These are phyloP conservation scores for Xylaria sp. DNA, from an alignment of 2,329 filamentous ascomycete species.

Conservation along the genomic window DNA sequence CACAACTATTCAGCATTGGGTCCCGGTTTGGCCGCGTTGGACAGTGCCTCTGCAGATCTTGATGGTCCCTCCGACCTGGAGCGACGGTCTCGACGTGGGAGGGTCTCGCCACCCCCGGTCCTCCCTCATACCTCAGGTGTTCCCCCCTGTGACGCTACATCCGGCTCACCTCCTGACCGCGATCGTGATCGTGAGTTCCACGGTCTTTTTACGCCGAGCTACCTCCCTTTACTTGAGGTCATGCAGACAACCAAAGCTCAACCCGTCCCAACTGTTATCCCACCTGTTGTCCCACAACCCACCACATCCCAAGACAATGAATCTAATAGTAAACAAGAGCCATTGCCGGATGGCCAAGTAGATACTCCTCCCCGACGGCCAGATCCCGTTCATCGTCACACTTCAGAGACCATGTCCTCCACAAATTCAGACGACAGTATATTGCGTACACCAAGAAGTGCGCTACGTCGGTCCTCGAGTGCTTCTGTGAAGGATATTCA, in stretches of 20 bases:
- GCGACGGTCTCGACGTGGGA: conserved; percentile 43
- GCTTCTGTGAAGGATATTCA: conserved; percentile 58
- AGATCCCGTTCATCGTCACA: conserved; percentile 54
- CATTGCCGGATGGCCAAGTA: conserved; percentile 33
- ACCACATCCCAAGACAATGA: conserved; percentile 37
- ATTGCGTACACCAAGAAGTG: conserved; percentile 61
- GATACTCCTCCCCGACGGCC: conserved; percentile 47
- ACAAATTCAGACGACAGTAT: conserved; percentile 65
- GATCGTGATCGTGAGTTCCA: conserved; percentile 69
- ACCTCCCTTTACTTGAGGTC: conserved; percentile 69
- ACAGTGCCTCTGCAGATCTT: conserved; percentile 35
- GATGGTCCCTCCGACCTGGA: conserved; percentile 36
- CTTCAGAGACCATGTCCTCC: conserved; percentile 63
- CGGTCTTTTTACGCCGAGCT: conserved; percentile 71
- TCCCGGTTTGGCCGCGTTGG: conserved; percentile 49
- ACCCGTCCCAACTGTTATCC: conserved; percentile 35
- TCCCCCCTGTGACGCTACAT: conserved; percentile 52
- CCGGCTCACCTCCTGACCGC: conserved; percentile 61
- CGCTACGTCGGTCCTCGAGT: conserved; percentile 66
- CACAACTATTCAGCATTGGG: conserved; percentile 59
- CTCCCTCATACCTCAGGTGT: conserved; percentile 54
- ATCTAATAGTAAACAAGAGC: conserved; percentile 43
- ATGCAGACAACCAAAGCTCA: conserved; percentile 45
- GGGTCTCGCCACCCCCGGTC: conserved; percentile 54
- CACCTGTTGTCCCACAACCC: conserved; percentile 27